These are phyloP conservation scores for Aureobasidium sp. DNA, from an alignment of 2,329 filamentous ascomycete species.

Conservation along the genomic window DNA sequence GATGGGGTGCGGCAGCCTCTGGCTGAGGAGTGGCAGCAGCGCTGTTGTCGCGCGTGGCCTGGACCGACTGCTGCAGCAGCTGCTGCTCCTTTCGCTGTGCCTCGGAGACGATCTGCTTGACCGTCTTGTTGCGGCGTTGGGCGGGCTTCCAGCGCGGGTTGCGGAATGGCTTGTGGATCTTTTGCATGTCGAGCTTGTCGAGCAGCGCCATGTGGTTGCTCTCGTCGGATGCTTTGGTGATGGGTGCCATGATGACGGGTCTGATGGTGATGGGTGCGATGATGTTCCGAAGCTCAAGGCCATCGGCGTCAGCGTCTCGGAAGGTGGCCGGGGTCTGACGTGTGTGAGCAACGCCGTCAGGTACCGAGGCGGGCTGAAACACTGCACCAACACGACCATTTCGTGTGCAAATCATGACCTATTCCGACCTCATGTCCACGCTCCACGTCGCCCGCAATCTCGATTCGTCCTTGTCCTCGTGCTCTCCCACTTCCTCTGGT, in stretches of 20 bases:
- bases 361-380: too few relatives aligned
- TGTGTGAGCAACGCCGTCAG: too few relatives aligned
- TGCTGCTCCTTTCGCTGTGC: conserved; percentile 85
- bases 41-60: conserved; percentile 66
- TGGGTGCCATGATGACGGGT: conserved; percentile 45
- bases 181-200: conserved; percentile 85
- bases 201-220: conserved; percentile 75
- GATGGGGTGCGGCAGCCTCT: conserved; percentile 64
- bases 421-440: too few relatives aligned
- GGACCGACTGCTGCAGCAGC: conserved; percentile 56
- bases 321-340: too few relatives aligned
- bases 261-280: too few relatives aligned
- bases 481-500: too few relatives aligned
- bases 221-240: conserved; percentile 67
- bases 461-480: too few relatives aligned
- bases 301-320: too few relatives aligned
- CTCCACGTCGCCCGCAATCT: too few relatives aligned
- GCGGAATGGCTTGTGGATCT: conserved; percentile 80
- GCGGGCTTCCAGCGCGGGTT: conserved; percentile 86
- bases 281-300: too few relatives aligned
- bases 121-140: conserved; percentile 95
- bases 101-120: conserved; percentile 92
- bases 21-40: conserved; percentile 61
- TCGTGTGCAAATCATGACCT: too few relatives aligned
- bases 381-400: too few relatives aligned